Percentiles rank a stretch among this genome's conserved stretches.
Evolutionary conservation across 306 rosid genomes (phyloP).

Genomic region (Bauhinia variegata): DNA sequence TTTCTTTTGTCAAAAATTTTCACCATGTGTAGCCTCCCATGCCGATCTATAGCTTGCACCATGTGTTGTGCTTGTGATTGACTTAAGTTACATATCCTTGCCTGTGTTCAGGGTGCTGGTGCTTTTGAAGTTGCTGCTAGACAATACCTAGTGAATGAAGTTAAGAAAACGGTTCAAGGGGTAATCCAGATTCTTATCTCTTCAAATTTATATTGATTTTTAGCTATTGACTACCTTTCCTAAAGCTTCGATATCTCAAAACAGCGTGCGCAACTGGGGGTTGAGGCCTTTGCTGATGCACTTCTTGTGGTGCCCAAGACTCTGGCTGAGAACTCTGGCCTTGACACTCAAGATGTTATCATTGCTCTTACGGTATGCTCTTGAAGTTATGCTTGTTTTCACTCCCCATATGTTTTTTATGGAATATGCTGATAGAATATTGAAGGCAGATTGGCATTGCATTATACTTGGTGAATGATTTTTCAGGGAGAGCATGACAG

Average conservation of each 20-base stretch:
- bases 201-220: constrained; percentile 1
- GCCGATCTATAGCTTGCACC: constrained; percentile 13
- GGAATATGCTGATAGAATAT: not conserved
- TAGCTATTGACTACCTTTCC: constrained; percentile 6
- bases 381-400: not conserved
- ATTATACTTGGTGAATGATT: constrained; percentile 24
- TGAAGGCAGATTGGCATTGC: not conserved
- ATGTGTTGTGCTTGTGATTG: constrained; percentile 35
- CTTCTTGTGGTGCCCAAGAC: constrained; percentile 98
- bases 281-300: constrained; percentile 94
- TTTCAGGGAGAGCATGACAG: constrained; percentile 91
- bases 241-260: constrained; percentile 37
- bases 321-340: constrained; percentile 95
- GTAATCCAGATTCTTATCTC: constrained; percentile 47
- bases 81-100: constrained; percentile 23
- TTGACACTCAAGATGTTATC: constrained; percentile 91
- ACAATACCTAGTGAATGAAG: constrained; percentile 78
- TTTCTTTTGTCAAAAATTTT: not conserved
- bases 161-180: constrained; percentile 95
- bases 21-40: not conserved
- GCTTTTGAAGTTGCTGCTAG: constrained; percentile 98
- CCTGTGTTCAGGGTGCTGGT: constrained; percentile 82
- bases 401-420: not conserved
- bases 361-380: constrained; percentile 72
- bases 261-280: constrained; percentile 98